phyloP scores from a whole-genome alignment of 2,329 filamentous ascomycete genomes.

The Dendrostoma leiphaemia region DNA sequence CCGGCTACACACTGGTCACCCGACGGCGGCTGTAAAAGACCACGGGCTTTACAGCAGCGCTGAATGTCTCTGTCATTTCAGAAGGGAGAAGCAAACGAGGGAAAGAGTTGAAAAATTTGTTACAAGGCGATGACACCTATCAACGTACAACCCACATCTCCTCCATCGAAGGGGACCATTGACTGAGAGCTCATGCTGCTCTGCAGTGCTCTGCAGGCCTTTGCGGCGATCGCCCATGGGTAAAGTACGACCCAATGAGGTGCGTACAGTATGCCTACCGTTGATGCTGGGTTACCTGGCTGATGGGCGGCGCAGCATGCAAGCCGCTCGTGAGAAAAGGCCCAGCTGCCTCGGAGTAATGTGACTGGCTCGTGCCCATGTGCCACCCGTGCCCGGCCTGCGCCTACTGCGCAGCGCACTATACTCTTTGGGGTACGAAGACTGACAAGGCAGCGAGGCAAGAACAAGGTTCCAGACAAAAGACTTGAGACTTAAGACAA shows the following conservation, averaged over 20 bases:
- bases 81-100: neutral
- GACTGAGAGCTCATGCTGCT: neutral
- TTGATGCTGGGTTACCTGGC: neutral
- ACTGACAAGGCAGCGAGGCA: neutral
- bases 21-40: conserved; percentile 9
- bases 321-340: neutral
- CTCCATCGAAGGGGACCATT: neutral
- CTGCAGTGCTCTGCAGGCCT: neutral
- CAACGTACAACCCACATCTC: neutral
- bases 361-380: neutral
- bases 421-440: too few relatives aligned
- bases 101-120: too few relatives aligned
- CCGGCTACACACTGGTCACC: too few relatives aligned
- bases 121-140: too few relatives aligned
- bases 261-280: neutral
- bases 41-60: neutral
- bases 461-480: neutral
- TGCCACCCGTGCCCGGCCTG: too few relatives aligned
- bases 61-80: neutral
- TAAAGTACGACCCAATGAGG: neutral
- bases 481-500: too few relatives aligned
- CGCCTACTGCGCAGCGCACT: too few relatives aligned
- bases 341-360: neutral
- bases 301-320: neutral
- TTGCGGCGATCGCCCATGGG: neutral